Evolutionary conservation across 805 yeast species (phyloP), one percentile per base, ranked within the genome.

Genomic region (Wickerhamomyces strasburgensis): DNA sequence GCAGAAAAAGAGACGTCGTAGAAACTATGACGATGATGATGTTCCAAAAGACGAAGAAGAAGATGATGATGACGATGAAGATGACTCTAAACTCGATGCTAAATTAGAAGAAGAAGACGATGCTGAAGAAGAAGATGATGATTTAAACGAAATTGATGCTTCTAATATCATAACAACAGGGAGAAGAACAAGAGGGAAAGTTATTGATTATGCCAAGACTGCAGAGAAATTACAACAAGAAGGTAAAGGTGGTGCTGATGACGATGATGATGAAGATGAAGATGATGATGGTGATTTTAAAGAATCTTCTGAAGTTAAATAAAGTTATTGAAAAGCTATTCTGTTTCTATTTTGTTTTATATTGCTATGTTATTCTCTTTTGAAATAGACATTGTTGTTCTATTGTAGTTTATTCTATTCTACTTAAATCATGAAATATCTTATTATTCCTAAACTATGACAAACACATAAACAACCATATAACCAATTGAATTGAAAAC

Each of bases 101-200:
- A 52, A 47, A 35, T 35, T 61, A 28, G 58, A 59, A 38, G 72
- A 62, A 21, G 25, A 21, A n/a, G n/a, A n/a, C n/a, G 75, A 67
- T 23, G 80, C 70, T 25, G 87, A 75, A 15, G 85, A 78, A 13
- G 88, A 78, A 17, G 93, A 84, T 25, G 95, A 84, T 50, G 90
- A 83, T 51, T 67, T 86, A 46, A 70, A 72, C 25, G 95, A 83
- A 61, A 84, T 88, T 48, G 95, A 85, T 54, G 69, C 82, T 27
- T 66, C 87, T 27, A 89, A 88, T 62, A 87, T 88, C 57, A 87
- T 87, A 47, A 71, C 82, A n/a, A 64, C 76, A 14, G 93, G 94
- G 11, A 73, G 95, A 62, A 84, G 96, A 68, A 88, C 96, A 6
- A 75, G 97, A 49, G 95, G 96, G 13, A 83, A 80, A 54, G 83